These are phyloP conservation scores for Macrotyloma uniflorum DNA, from an alignment of 306 rosid genomes.

Conservation along the genomic window DNA sequence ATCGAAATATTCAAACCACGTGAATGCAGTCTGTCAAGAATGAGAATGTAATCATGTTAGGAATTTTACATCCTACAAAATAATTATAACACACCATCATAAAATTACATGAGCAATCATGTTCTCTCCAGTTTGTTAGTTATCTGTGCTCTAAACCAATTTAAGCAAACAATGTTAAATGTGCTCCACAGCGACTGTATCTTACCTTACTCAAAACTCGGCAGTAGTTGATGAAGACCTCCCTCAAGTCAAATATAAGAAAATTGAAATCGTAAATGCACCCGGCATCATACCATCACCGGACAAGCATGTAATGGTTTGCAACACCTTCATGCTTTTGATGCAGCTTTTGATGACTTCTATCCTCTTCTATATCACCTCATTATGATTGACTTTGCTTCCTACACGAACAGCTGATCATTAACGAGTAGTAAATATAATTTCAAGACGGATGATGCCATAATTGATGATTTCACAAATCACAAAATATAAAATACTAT, in stretches of 20 bases:
- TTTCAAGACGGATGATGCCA: neutral
- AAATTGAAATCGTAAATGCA: conserved; percentile 32
- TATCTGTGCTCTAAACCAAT: conserved; percentile 15
- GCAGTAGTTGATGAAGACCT: neutral
- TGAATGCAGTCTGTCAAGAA: conserved; percentile 18
- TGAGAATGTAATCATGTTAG: neutral
- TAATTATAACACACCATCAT: conserved; percentile 23
- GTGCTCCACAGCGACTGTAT: neutral
- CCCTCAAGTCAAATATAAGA: conserved; percentile 31
- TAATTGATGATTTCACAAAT: conserved; percentile 13
- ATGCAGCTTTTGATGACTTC: conserved; percentile 36
- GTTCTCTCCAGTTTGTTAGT: neutral
- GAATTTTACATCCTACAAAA: conserved; percentile 6
- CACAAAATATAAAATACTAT: conserved; percentile 1
- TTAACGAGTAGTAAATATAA: conserved; percentile 19
- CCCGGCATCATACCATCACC: conserved; percentile 27
- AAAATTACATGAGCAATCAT: conserved; percentile 29
- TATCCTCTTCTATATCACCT: conserved; percentile 1
- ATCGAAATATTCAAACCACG: conserved; percentile 15
- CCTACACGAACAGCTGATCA: conserved; percentile 29
- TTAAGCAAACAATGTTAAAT: conserved; percentile 29
- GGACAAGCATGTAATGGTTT: conserved; percentile 20
- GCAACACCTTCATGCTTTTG: conserved; percentile 14
- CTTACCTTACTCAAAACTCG: conserved; percentile 4
- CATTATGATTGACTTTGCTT: conserved; percentile 6